Percentiles rank a stretch among this genome's conserved stretches.
phyloP scores from a whole-genome alignment of 2,329 filamentous ascomycete species.

The Calonectria honghensis region DNA sequence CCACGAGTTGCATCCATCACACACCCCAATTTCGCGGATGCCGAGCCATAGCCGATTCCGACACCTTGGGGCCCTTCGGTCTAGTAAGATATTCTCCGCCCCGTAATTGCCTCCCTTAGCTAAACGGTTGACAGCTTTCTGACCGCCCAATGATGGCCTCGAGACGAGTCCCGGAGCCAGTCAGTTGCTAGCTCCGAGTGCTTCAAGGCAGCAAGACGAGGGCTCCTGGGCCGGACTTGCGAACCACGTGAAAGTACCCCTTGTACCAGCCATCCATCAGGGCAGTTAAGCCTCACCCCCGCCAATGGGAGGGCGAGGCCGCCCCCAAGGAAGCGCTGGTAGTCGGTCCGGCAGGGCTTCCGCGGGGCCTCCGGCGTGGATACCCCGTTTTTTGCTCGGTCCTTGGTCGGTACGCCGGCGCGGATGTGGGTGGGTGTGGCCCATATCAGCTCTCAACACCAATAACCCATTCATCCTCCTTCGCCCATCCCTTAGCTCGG shows the following conservation, averaged over 20 bases:
- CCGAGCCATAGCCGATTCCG: conserved; percentile 6
- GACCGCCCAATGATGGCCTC: conserved; percentile 27
- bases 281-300: conserved; percentile 18
- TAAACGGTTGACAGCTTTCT: conserved; percentile 15
- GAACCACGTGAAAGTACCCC: conserved; percentile 36
- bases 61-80: conserved; percentile 2
- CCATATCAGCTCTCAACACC: neutral
- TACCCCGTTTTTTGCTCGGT: conserved; percentile 27
- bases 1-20: conserved; percentile 25
- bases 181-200: conserved; percentile 11
- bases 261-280: conserved; percentile 32
- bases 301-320: conserved; percentile 28
- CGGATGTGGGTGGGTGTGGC: conserved; percentile 16
- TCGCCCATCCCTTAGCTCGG: neutral
- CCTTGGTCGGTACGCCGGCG: conserved; percentile 37
- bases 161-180: conserved; percentile 10
- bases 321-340: conserved; percentile 1
- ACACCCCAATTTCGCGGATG: conserved; percentile 26
- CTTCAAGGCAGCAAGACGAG: conserved; percentile 21
- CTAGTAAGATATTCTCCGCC: neutral
- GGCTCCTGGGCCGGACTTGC: neutral
- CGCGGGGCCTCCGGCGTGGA: conserved; percentile 34
- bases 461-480: neutral
- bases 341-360: conserved; percentile 27
- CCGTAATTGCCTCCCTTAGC: conserved; percentile 2